Base-by-base conservation (phyloP, 2,329 filamentous ascomycete species). In the Teratosphaeria nubilosa region DNA sequence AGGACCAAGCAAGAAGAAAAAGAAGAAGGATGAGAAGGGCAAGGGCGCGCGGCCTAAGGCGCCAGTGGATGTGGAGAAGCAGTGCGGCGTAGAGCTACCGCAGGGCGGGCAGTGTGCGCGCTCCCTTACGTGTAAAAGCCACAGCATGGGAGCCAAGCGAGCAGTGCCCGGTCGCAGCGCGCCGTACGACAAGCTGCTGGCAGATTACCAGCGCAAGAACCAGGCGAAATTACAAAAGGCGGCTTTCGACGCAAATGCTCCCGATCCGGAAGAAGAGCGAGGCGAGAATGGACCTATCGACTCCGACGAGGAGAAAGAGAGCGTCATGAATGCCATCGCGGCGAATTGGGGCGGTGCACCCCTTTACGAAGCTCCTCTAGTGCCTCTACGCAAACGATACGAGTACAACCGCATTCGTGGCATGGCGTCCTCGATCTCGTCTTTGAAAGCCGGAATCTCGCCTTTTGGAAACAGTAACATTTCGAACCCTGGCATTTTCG, bases 161-260 rank as follows among this genome's bases (percentile, higher is more conserved):
- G 86, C 87, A 1, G 91, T 96, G 2, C 87, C 89, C 2, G 91
- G 91, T 1, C 81, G 91, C 60, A 94, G 88, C 25, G 77, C 95
- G 56, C 91, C 91, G 1, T 96, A 95, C 70, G 91, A 95, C 73
- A 92, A 95, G 85, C 77, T 96, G 37, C 80, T 96, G 51, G 65
- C 69, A 59, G 77, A 79, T 58, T 80, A 79, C 61, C 77, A 80
- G 86, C 96, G 97, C 81, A 97, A 96, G 80, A 99, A 99, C 68
- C 94, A 97, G 73, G 94, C 94, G 24, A 95, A 96, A 70, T 90
- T 96, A 76, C 94, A 97, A 74, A 95, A 96, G 77, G 91, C 91
- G 37, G 91, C 91, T 41, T 87, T 99, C 65, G 91, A 97, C 71
- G 92, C 94, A 58, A 95, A 95, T 71, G 91, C 91, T 1, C 91